A percentile compares a stretch with the other conserved stretches of the same genome.
These are phyloP conservation scores for Thelonectria olida DNA, from an alignment of 2,329 filamentous ascomycete genomes.

Conservation along the genomic window DNA sequence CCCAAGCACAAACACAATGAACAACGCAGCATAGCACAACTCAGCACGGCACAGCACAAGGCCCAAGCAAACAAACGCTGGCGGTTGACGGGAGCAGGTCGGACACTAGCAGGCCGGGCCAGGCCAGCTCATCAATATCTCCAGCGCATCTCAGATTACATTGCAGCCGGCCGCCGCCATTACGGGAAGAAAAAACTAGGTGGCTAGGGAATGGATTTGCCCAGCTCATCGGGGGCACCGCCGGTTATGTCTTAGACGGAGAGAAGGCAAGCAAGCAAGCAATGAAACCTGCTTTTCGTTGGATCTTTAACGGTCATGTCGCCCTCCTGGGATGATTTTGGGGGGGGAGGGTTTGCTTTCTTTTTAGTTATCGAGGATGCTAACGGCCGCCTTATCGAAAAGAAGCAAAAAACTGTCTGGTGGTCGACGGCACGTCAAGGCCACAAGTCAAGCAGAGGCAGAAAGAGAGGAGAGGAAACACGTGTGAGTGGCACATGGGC, in stretches of 20 bases:
- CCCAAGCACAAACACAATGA: not conserved
- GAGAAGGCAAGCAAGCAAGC: not conserved
- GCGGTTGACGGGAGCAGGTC: not conserved
- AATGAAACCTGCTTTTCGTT: not conserved
- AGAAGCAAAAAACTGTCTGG: not conserved
- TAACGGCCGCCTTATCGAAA: not conserved
- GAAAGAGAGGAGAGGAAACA: not conserved
- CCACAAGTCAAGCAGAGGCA: not conserved
- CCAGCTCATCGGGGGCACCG: not conserved
- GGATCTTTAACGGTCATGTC: not conserved
- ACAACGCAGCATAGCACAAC: not conserved
- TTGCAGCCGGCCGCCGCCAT: not conserved
- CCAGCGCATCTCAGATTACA: slow-evolving; percentile 2
- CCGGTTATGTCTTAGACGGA: too few species aligned
- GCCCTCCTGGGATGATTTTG: not conserved
- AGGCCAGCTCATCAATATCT: slow-evolving; percentile 12
- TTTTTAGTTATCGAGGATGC: not conserved
- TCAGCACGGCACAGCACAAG: slow-evolving; percentile 20
- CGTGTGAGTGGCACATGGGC: slow-evolving; percentile 21
- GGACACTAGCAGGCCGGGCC: not conserved
- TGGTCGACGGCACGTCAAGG: not conserved
- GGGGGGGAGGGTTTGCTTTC: not conserved
- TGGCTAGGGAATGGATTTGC: not conserved
- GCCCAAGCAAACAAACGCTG: not conserved
- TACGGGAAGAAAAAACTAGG: slow-evolving; percentile 2